Evolutionary conservation across 2,329 filamentous ascomycete genomes (phyloP).

Genomic region (Diplodia corticola): DNA sequence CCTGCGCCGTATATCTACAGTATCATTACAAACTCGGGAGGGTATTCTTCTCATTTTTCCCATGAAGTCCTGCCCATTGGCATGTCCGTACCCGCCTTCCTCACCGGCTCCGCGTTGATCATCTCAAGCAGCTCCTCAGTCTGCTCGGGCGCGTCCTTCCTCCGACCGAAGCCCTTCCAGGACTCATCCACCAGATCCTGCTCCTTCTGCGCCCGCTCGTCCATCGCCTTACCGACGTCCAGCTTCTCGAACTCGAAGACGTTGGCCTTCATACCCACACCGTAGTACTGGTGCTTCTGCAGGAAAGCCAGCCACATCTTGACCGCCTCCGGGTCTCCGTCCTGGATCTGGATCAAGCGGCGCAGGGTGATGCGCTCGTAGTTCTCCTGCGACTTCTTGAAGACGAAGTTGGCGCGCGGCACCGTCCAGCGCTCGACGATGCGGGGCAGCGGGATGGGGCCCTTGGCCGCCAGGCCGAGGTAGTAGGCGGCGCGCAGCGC

Average conservation of each 20-base stretch:
- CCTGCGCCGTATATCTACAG: not conserved
- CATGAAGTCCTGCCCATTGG: not conserved
- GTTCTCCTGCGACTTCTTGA: slow-evolving; percentile 98
- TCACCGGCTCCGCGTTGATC: slow-evolving; percentile 29
- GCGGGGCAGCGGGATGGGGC: slow-evolving; percentile 81
- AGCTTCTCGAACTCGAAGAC: slow-evolving; percentile 83
- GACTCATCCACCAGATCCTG: slow-evolving; percentile 31
- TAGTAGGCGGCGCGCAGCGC: slow-evolving; percentile 93
- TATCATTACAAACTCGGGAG: not conserved
- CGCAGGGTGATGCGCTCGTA: slow-evolving; percentile 89
- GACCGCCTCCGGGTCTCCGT: slow-evolving; percentile 85
- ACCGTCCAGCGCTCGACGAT: slow-evolving; percentile 95
- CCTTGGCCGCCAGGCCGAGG: slow-evolving; percentile 79
- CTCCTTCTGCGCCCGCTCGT: slow-evolving; percentile 35
- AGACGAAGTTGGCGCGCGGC: slow-evolving; percentile 82
- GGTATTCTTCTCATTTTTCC: not conserved
- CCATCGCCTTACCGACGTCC: slow-evolving; percentile 33
- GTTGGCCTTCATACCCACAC: slow-evolving; percentile 99
- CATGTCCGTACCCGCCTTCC: slow-evolving; percentile 19
- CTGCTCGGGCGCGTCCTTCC: slow-evolving; percentile 26
- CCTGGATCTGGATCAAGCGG: slow-evolving; percentile 86
- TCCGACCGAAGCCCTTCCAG: slow-evolving; percentile 31
- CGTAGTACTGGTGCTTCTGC: slow-evolving; percentile 88
- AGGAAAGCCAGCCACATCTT: slow-evolving; percentile 91
- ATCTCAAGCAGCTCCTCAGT: slow-evolving; percentile 25